A percentile compares a stretch with the other conserved stretches of the same genome.
Evolutionary conservation across 306 rosid genomes (phyloP).

Genomic region (Rosa rugosa): DNA sequence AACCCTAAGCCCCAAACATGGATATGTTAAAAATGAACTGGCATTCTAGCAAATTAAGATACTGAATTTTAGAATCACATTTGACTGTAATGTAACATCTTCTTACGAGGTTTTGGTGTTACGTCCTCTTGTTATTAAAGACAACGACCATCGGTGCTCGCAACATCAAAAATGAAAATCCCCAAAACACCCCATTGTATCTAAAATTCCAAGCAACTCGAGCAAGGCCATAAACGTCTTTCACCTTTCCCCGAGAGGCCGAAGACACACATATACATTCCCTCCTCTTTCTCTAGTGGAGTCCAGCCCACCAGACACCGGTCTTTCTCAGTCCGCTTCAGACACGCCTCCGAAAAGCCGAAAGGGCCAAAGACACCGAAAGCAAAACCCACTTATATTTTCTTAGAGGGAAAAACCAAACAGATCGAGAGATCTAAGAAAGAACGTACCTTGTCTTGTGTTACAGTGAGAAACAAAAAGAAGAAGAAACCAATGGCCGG

Average conservation of each 20-base stretch:
- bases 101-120: not conserved
- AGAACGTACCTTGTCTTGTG: not conserved
- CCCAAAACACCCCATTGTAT: not conserved
- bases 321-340: slow-evolving; percentile 2
- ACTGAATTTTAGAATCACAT: too few species aligned
- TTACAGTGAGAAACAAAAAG: not conserved
- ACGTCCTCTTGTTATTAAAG: not conserved
- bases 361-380: slow-evolving; percentile 9
- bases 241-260: not conserved
- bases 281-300: not conserved
- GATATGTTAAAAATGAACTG: too few species aligned
- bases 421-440: slow-evolving; percentile 10
- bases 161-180: not conserved
- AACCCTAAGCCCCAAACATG: too few species aligned
- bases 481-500: slow-evolving; percentile 35
- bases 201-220: not conserved
- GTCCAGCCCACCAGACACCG: slow-evolving; percentile 7
- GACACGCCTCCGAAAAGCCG: slow-evolving; percentile 13
- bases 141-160: too few species aligned
- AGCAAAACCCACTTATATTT: not conserved
- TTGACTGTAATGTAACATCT: too few species aligned
- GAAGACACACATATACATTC: too few species aligned
- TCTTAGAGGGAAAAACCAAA: not conserved
- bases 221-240: not conserved
- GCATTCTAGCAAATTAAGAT: too few species aligned